Base-by-base conservation (phyloP, 2,329 filamentous ascomycete species). In the Curvularia eragrostidis region DNA sequence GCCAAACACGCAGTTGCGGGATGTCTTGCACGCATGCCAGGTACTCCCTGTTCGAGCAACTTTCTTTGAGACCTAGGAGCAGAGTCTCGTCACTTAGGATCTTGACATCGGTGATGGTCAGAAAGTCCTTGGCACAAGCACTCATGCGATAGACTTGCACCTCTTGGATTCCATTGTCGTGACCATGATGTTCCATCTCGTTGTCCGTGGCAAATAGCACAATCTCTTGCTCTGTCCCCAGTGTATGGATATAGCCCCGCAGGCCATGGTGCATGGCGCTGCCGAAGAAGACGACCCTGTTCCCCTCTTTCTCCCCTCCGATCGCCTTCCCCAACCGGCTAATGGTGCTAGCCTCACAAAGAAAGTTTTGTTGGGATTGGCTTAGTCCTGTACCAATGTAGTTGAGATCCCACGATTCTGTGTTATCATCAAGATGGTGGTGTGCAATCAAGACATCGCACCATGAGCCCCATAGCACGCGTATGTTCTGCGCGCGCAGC, bases 401-500 rank as follows among this genome's bases (percentile, higher is more conserved):
- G 7, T 28, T n/a, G 7, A 67, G 39, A 5, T 39, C 46, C 43
- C 49, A 56, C 23, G 19, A 36, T 6, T 34, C 28, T 30, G 8
- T 34, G 39, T 13, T 19, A 19, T 38, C 19, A 32, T 30, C 26
- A 10, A 19, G 4, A 26, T 55, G 28, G 32, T 15, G 13, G 13
- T 56, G 36, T 0, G 55, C 56, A 13, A 70, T 52, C 10, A 68
- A 46, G 5, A 55, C 48, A 53, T 76, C 73, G 52, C 72, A 75
- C 73, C 73, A 76, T 21, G 72, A 74, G 18, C 59, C 47, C 71
- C 72, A 76, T 3, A 70, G 56, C n/a, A 73, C 43, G 15, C 55
- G 54, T 6, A 71, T 61, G 10, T 18, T 36, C 5, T 18, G 34
- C 34, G 34, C 34, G 15, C 34, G 15, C 34, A 36, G 34, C 15